Base-by-base conservation (phyloP, 2,329 filamentous ascomycete species). In the Periconia sp. region DNA sequence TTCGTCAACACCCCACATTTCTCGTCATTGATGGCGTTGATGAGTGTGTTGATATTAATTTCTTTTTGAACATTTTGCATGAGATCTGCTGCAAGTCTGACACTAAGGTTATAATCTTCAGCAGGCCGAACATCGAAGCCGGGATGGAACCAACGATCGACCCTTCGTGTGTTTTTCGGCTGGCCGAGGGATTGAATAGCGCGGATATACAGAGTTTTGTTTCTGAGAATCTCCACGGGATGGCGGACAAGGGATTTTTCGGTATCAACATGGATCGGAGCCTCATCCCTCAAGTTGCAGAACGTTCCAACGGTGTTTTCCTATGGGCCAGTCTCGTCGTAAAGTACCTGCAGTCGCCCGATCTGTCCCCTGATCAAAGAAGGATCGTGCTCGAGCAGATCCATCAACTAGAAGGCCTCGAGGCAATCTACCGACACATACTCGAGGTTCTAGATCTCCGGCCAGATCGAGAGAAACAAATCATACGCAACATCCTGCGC, bases 191-290 rank as follows among this genome's bases (percentile, higher is more conserved):
- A 10, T 52, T 61, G 35, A 71, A 65, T 41, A 35, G 42, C 14
- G 40, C 49, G 14, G 61, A 65, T 19, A 63, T 69, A 11, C 55
- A 61, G 14, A 18, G 41, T 8, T 65, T 57, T 40, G 17, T 70
- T 5, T 50, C 45, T 8, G 54, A 57, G 35, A 59, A 61, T 11
- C 49, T 71, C n/a, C 57, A 58, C 20, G 56, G 53, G 9, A 58
- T 71, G 53, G 65, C 64, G 13, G 60, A 67, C 31, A 61, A 68
- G 53, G 68, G 68, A 6, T 70, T 58, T 49, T 70, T 69, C 46
- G 66, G 64, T 1, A 65, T 66, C 35, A 61, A 48, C 2, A 62
- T 69, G 60, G 62, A 69, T 42, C 61, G 60, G n/a, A 49, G 49
- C 1, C 47, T 64, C 2, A 62, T 69, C 27, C 23, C 55, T 9